phyloP scores from a whole-genome alignment of 306 rosid species.

The Boehmeria nivea region DNA sequence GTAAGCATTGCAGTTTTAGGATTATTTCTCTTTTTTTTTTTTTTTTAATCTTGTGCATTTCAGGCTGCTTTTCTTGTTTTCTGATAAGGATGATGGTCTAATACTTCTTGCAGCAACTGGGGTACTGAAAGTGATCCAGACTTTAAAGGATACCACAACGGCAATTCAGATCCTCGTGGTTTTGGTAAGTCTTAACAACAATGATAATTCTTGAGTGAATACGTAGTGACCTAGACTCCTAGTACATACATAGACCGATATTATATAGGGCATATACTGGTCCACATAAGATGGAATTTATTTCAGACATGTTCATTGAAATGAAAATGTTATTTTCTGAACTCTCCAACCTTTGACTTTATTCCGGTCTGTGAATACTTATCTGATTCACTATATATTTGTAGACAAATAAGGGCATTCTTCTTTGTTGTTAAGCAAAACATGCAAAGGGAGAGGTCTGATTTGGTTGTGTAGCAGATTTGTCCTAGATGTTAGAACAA shows the following conservation, averaged over 20 bases:
- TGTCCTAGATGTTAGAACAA: too few relatives aligned
- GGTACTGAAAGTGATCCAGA: constrained; percentile 96
- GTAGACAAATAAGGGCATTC: not conserved
- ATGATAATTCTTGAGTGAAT: too few relatives aligned
- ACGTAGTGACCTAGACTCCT: too few relatives aligned
- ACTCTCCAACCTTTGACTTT: too few relatives aligned
- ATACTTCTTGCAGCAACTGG: constrained; percentile 71
- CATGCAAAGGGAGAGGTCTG: not conserved
- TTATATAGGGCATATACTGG: too few relatives aligned
- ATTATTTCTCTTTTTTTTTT: not conserved
- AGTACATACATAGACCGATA: too few relatives aligned
- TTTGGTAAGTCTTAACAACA: constrained; percentile 46
- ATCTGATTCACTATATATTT: too few relatives aligned
- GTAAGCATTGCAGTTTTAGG: constrained; percentile 39
- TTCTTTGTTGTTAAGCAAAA: not conserved
- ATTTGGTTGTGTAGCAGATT: not conserved
- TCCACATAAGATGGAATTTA: too few relatives aligned
- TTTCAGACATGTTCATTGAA: too few relatives aligned
- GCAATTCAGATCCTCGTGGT: constrained; percentile 95
- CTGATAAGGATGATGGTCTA: constrained; percentile 12
- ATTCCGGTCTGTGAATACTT: too few relatives aligned
- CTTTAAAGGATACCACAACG: constrained; percentile 97
- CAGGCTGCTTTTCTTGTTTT: not conserved
- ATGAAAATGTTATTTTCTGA: too few relatives aligned
- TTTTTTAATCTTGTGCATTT: not conserved